phyloP scores from a whole-genome alignment of 192 early-diverging fungal genomes.

The Kickxella alabastrina region DNA sequence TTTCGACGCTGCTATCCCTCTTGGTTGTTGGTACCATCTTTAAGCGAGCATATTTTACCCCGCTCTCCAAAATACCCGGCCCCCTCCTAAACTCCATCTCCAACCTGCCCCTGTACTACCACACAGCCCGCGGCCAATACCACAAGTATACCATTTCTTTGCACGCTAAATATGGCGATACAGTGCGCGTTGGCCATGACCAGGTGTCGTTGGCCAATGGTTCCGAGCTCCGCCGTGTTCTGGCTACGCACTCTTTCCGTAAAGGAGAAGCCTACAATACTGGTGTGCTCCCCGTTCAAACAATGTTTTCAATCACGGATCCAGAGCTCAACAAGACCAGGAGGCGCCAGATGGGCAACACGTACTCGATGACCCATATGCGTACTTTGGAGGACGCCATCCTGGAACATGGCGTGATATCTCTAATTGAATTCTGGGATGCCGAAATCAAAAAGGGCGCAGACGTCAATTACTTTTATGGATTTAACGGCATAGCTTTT shows the following conservation, averaged over 20 bases:
- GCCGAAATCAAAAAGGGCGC: neutral
- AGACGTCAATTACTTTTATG: constrained; percentile 36
- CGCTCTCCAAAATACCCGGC: constrained; percentile 25
- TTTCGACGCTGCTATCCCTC: too few species aligned
- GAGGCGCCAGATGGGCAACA: constrained; percentile 24
- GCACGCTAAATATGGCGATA: constrained; percentile 31
- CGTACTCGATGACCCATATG: constrained; percentile 20
- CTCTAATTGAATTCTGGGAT: constrained; percentile 36
- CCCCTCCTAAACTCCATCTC: constrained; percentile 27
- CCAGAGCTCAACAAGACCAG: constrained; percentile 31
- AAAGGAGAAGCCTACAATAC: constrained; percentile 34
- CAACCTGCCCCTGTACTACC: constrained; percentile 18
- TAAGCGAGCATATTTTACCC: constrained; percentile 2
- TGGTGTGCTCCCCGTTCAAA: constrained; percentile 6
- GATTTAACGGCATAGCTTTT: constrained; percentile 27
- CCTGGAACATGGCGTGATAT: constrained; percentile 16
- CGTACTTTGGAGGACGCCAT: constrained; percentile 16
- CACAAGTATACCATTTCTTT: constrained; percentile 13
- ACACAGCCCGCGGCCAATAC: constrained; percentile 19
- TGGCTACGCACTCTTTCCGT: constrained; percentile 32
- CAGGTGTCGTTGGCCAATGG: constrained; percentile 28
- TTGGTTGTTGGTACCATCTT: too few species aligned
- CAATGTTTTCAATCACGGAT: constrained; percentile 30
- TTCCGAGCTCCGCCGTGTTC: constrained; percentile 16
- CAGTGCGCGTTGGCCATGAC: constrained; percentile 40